Evolutionary conservation across 148 eudicot genomes (phyloP).

Genomic region (Heliamphora exappendiculata): DNA sequence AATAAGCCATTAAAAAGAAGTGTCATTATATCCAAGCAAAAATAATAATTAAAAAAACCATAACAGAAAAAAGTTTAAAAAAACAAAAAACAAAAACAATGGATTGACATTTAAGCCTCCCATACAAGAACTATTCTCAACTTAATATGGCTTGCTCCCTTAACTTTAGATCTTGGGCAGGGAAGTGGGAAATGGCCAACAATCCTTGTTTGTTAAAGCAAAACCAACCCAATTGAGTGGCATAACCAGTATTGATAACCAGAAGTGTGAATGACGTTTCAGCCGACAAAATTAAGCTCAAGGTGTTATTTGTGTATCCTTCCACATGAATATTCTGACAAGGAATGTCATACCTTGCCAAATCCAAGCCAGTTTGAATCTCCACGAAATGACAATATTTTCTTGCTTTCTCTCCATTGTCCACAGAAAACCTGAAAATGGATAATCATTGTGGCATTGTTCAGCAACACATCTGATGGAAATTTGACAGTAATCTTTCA

Average conservation of each 20-base stretch:
- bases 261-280: not conserved
- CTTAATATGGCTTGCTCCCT: too few relatives aligned
- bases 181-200: too few relatives aligned
- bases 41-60: too few relatives aligned
- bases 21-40: too few relatives aligned
- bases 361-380: slow-evolving; percentile 79
- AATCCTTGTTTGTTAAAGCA: too few relatives aligned
- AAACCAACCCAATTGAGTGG: not conserved
- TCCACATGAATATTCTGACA: not conserved
- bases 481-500: not conserved
- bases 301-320: not conserved
- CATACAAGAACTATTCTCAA: too few relatives aligned
- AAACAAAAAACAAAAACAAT: too few relatives aligned
- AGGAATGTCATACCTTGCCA: slow-evolving; percentile 36
- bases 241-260: not conserved
- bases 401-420: slow-evolving; percentile 45
- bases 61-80: too few relatives aligned
- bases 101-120: too few relatives aligned
- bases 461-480: too few relatives aligned
- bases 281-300: not conserved
- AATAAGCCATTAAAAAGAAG: too few relatives aligned
- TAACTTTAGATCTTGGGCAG: too few relatives aligned
- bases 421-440: slow-evolving; percentile 55
- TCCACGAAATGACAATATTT: slow-evolving; percentile 59
- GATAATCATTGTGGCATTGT: not conserved